Evolutionary conservation across 1,139 yeast genomes (phyloP).

Genomic region (Fermentozyma sake): DNA sequence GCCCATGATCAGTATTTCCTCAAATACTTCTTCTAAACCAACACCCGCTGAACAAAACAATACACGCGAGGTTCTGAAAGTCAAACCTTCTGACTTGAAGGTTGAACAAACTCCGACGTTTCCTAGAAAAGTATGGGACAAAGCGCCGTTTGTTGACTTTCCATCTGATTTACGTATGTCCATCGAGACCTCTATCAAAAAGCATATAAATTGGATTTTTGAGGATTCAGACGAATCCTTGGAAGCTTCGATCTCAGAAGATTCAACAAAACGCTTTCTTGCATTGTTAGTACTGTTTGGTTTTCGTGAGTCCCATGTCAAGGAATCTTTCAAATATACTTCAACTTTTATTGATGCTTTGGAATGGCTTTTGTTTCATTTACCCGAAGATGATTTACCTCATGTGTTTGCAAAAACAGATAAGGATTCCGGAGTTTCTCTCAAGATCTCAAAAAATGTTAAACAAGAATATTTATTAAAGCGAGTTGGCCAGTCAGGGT

Average conservation of each 20-base stretch:
- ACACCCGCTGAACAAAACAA: slow-evolving; percentile 1
- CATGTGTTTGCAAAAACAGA: slow-evolving; percentile 42
- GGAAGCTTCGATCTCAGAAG: slow-evolving; percentile 1
- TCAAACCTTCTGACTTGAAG: slow-evolving; percentile 1
- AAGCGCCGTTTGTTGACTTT: slow-evolving; percentile 51
- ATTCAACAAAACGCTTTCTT: slow-evolving; percentile 2
- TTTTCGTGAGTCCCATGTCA: slow-evolving; percentile 63
- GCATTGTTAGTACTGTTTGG: slow-evolving; percentile 46
- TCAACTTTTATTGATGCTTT: slow-evolving; percentile 50
- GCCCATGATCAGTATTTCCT: slow-evolving; percentile 36
- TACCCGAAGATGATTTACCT: slow-evolving; percentile 94
- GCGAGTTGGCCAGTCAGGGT: slow-evolving; percentile 62
- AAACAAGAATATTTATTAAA: slow-evolving; percentile 42
- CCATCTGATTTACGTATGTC: slow-evolving; percentile 45
- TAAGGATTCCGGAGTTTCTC: slow-evolving; percentile 42
- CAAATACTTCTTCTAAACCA: slow-evolving; percentile 4
- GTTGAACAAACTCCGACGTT: slow-evolving; percentile 25
- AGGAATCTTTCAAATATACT: slow-evolving; percentile 67
- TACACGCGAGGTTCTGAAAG: slow-evolving; percentile 1
- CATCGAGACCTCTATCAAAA: slow-evolving; percentile 51
- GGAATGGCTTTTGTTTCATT: slow-evolving; percentile 82
- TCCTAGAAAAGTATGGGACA: slow-evolving; percentile 63
- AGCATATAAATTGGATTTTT: slow-evolving; percentile 51
- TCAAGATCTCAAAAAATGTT: slow-evolving; percentile 44
- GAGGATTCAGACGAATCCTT: slow-evolving; percentile 10